Conservation (phyloP, 306 rosid species). For the Calophaca sinica region DNA sequence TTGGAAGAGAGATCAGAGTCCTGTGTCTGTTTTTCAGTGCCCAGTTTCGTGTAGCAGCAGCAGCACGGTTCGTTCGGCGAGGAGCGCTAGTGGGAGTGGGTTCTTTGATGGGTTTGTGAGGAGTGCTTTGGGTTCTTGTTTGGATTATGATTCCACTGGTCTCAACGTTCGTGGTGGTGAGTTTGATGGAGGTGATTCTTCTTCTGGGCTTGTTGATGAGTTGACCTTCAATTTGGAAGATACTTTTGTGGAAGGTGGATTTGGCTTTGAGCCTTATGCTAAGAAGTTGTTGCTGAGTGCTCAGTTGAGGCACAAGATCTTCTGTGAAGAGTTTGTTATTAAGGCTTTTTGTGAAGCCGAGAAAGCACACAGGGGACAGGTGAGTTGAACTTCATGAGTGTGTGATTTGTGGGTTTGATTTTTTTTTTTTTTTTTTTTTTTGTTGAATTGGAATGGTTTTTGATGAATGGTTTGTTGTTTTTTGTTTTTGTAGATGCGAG, state of each 20-base stretch:
- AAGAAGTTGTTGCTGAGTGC: conserved; percentile 81
- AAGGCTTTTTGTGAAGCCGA: conserved; percentile 95
- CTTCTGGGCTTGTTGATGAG: conserved; percentile 63
- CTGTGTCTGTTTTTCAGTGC: conserved; percentile 88
- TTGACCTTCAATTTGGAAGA: conserved; percentile 84
- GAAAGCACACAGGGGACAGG: conserved; percentile 98
- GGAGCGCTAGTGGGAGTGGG: conserved; percentile 47
- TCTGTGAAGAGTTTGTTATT: conserved; percentile 78
- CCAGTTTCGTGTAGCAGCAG: conserved; percentile 79
- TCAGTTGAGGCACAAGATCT: conserved; percentile 81
- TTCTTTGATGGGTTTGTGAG: conserved; percentile 85
- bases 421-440: neutral
- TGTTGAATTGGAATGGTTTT: conserved; percentile 39
- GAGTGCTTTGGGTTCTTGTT: conserved; percentile 77
- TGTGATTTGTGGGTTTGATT: conserved; percentile 9
- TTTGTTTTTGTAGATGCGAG: conserved; percentile 65
- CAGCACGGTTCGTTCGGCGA: conserved; percentile 16
- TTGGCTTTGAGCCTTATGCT: conserved; percentile 69
- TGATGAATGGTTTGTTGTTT: conserved; percentile 29
- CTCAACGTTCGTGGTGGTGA: conserved; percentile 48
- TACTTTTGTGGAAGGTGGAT: conserved; percentile 59
- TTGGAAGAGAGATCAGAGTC: conserved; percentile 82
- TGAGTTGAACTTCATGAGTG: conserved; percentile 36
- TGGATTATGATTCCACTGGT: conserved; percentile 71
- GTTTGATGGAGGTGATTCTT: conserved; percentile 51